Evolutionary conservation across 768 basidiomycete genomes (phyloP).

Genomic region (Cubamyces lactineus): DNA sequence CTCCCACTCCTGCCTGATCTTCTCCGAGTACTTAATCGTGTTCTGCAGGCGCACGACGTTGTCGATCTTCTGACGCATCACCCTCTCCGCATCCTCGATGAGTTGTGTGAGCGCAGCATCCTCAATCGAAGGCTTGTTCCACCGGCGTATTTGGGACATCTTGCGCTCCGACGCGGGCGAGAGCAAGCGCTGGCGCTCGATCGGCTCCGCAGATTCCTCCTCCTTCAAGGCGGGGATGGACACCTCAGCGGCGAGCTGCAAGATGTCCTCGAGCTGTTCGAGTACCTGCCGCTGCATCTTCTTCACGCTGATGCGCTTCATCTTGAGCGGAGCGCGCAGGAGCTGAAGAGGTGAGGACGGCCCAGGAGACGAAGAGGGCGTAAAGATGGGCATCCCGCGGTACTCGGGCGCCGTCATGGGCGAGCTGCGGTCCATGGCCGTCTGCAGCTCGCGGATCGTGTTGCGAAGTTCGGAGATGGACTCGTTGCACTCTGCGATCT

Average conservation of each 20-base stretch:
- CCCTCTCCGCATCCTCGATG: slow-evolving; percentile 83
- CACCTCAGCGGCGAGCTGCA: slow-evolving; percentile 79
- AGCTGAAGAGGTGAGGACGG: slow-evolving; percentile 77
- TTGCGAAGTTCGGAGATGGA: slow-evolving; percentile 84
- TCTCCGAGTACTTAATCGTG: slow-evolving; percentile 95
- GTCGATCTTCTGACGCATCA: slow-evolving; percentile 93
- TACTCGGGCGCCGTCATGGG: slow-evolving; percentile 75
- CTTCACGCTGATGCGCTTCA: slow-evolving; percentile 80
- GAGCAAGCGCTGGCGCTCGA: slow-evolving; percentile 88
- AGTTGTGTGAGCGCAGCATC: slow-evolving; percentile 85
- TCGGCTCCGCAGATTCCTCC: slow-evolving; percentile 88
- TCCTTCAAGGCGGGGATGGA: slow-evolving; percentile 89
- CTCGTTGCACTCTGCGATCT: slow-evolving; percentile 93
- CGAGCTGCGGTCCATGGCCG: slow-evolving; percentile 75
- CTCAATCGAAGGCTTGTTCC: slow-evolving; percentile 84
- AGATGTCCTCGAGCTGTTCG: slow-evolving; percentile 85
- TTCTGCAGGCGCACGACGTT: slow-evolving; percentile 96
- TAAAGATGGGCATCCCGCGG: slow-evolving; percentile 83
- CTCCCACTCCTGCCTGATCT: slow-evolving; percentile 97
- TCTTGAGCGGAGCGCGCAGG: slow-evolving; percentile 65
- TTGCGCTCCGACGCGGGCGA: slow-evolving; percentile 89
- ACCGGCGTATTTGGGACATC: slow-evolving; percentile 79
- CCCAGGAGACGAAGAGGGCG: slow-evolving; percentile 70
- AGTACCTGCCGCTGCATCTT: slow-evolving; percentile 80
- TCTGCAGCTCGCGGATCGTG: slow-evolving; percentile 77